These are phyloP conservation scores for Candida freyschussii DNA, from an alignment of 1,139 yeast genomes.

Conservation along the genomic window DNA sequence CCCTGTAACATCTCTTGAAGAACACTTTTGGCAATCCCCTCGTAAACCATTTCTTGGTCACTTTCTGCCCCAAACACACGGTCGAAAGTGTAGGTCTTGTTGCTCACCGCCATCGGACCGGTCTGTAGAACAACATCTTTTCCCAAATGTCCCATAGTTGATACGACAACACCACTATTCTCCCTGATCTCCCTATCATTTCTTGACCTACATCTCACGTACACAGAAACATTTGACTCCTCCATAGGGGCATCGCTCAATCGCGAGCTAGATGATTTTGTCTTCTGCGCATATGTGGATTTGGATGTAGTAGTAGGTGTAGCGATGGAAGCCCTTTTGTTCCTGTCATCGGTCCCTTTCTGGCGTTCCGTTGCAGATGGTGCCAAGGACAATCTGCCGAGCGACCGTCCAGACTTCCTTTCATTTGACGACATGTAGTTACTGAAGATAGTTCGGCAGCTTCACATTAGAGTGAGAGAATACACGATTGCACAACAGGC, in stretches of 20 bases:
- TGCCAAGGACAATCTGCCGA: no score
- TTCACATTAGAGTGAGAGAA: no score
- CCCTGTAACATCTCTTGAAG: constrained; percentile 64
- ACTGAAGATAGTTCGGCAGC: no score
- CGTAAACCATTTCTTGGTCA: constrained; percentile 54
- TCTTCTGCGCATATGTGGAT: constrained; percentile 18
- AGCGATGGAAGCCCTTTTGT: constrained; percentile 17
- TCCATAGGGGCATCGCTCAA: constrained; percentile 11
- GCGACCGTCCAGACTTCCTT: no score
- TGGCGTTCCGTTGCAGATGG: no score
- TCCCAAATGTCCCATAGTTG: constrained; percentile 43
- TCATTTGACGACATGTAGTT: no score
- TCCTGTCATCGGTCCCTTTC: no score
- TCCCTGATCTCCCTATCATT: constrained; percentile 64
- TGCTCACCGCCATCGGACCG: constrained; percentile 22
- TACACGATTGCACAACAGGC: no score
- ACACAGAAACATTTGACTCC: constrained; percentile 62
- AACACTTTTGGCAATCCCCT: constrained; percentile 59
- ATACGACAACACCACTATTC: constrained; percentile 70
- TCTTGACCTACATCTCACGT: constrained; percentile 84
- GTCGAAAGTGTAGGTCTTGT: constrained; percentile 56
- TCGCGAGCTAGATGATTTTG: constrained; percentile 19
- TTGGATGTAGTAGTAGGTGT: constrained; percentile 14
- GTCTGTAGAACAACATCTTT: constrained; percentile 27
- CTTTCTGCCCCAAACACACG: constrained; percentile 71